Conservation (phyloP, 257 asterid species). For the Pogostemon cablin region DNA sequence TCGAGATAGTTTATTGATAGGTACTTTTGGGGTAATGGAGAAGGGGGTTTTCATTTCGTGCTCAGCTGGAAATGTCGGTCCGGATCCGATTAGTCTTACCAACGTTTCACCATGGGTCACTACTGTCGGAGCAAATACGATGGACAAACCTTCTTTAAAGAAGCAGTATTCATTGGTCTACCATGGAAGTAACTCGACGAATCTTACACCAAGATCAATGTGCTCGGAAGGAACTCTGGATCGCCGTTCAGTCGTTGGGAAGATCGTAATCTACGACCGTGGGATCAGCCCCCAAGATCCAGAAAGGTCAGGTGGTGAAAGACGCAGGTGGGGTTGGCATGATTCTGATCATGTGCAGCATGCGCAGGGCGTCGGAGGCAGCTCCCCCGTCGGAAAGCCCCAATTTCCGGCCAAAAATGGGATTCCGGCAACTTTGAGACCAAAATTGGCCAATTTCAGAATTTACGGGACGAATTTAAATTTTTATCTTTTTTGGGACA, state of each 20-base stretch:
- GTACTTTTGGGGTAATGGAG: constrained; percentile 92
- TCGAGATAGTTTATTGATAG: constrained; percentile 73
- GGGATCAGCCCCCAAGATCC: constrained; percentile 86
- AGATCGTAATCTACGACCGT: constrained; percentile 83
- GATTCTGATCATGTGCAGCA: constrained; percentile 41
- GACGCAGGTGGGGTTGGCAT: constrained; percentile 90
- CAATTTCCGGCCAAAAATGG: too few relatives aligned
- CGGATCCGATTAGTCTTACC: constrained; percentile 84
- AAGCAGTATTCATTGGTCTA: constrained; percentile 60
- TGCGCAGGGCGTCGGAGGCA: too few relatives aligned
- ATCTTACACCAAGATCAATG: constrained; percentile 75
- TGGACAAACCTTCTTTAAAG: constrained; percentile 57
- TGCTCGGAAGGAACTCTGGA: constrained; percentile 85
- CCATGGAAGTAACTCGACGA: constrained; percentile 65
- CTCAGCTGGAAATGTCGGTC: constrained; percentile 94
- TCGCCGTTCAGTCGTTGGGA: constrained; percentile 60
- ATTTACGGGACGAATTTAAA: too few relatives aligned
- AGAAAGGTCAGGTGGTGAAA: constrained; percentile 91
- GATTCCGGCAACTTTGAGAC: too few relatives aligned
- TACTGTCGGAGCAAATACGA: constrained; percentile 86
- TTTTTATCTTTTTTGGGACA: too few relatives aligned
- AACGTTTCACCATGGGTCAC: constrained; percentile 96
- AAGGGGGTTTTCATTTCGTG: constrained; percentile 83
- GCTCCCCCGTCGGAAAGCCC: too few relatives aligned
- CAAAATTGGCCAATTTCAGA: too few relatives aligned